A percentile compares a stretch with the other conserved stretches of the same genome.
These are phyloP conservation scores for Jaltomata sinuosa DNA, from an alignment of 257 asterid species.

Conservation along the genomic window DNA sequence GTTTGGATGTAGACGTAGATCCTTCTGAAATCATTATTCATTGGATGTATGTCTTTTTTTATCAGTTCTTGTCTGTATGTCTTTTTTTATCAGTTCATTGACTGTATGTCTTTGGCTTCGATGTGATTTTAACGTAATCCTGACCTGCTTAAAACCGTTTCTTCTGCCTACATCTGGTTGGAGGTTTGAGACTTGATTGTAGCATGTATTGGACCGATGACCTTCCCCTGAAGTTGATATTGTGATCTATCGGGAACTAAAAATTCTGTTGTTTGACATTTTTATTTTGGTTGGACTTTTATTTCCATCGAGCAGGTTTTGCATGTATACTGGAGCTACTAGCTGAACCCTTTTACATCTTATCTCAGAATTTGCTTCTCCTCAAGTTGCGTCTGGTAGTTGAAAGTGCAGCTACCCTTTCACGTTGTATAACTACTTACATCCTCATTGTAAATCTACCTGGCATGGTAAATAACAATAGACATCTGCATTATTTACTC, in stretches of 20 bases:
- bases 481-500: background rate
- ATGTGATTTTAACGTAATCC: background rate
- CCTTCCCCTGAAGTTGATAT: background rate
- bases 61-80: too few relatives aligned
- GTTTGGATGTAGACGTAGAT: background rate
- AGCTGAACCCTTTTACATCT: conserved; percentile 89
- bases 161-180: background rate
- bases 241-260: background rate
- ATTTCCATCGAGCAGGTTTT: conserved; percentile 42
- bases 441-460: conserved; percentile 61
- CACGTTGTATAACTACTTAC: conserved; percentile 70
- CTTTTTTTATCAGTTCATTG: background rate
- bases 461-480: conserved; percentile 34
- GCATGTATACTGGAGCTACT: conserved; percentile 90
- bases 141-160: background rate
- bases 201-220: background rate
- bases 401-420: conserved; percentile 74
- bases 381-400: conserved; percentile 74
- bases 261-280: background rate
- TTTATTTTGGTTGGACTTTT: background rate
- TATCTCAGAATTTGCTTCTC: conserved; percentile 80
- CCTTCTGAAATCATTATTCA: background rate
- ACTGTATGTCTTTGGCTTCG: background rate
- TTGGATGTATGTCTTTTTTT: background rate
- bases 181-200: background rate